Evolutionary conservation across 1,284 basidiomycete species (phyloP).

Genomic region (Ustilago lituana): DNA sequence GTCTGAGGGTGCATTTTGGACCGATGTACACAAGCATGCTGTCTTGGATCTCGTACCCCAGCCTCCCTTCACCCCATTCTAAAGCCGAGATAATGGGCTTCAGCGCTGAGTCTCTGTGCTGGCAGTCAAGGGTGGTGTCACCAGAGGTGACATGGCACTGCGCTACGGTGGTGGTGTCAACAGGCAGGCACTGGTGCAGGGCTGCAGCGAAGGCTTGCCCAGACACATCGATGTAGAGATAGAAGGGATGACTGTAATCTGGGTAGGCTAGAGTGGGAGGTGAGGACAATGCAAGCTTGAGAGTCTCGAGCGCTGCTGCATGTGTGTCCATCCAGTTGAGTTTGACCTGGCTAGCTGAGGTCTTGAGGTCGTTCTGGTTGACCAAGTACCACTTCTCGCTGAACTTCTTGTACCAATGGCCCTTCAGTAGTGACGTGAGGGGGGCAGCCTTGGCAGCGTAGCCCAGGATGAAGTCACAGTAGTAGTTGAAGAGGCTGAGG

Average conservation of each 20-base stretch:
- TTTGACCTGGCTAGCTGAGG: too few relatives aligned
- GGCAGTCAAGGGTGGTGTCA: not conserved
- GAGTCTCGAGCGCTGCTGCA: too few relatives aligned
- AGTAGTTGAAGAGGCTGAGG: slow-evolving; percentile 12
- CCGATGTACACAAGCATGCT: not conserved
- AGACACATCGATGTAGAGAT: too few relatives aligned
- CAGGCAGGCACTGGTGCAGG: not conserved
- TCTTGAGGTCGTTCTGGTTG: not conserved
- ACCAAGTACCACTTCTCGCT: slow-evolving; percentile 1
- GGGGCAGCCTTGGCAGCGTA: slow-evolving; percentile 1
- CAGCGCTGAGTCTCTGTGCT: not conserved
- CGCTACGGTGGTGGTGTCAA: not conserved
- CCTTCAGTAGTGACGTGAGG: not conserved
- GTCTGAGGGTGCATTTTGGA: not conserved
- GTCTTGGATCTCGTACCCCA: not conserved
- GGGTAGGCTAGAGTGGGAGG: not conserved
- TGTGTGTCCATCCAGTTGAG: too few relatives aligned
- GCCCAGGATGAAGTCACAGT: slow-evolving; percentile 8
- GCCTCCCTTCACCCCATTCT: not conserved
- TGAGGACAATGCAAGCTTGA: not conserved
- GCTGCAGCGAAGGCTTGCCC: not conserved
- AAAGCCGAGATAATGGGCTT: not conserved
- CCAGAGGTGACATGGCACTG: not conserved
- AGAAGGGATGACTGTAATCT: not conserved
- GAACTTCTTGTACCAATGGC: not conserved